Conservation (phyloP, 768 basidiomycete species). For the Heimioporus sp. region DNA sequence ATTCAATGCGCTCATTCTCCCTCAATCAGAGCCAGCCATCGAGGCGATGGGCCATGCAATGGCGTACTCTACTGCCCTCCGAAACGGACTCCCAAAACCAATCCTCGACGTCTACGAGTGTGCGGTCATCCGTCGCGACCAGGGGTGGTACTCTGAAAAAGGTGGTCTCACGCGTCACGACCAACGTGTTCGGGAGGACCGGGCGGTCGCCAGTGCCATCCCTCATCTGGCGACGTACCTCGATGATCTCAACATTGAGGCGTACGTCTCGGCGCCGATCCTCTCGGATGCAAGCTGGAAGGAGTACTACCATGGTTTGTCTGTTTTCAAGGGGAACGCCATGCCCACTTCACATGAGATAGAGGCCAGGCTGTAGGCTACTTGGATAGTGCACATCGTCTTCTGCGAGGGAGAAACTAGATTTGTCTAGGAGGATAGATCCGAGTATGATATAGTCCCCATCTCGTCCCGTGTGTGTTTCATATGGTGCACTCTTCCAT, state of each 20-base stretch:
- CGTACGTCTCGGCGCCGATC: constrained; percentile 53
- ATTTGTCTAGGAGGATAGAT: too few species aligned
- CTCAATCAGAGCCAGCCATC: constrained; percentile 36
- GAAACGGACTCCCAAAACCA: constrained; percentile 41
- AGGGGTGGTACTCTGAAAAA: constrained; percentile 47
- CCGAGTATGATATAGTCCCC: too few species aligned
- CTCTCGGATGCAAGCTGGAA: constrained; percentile 36
- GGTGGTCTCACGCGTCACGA: constrained; percentile 46
- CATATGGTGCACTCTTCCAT: too few species aligned
- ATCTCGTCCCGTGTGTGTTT: too few species aligned
- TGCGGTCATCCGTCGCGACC: constrained; percentile 36
- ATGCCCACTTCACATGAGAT: too few species aligned
- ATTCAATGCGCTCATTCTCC: too few species aligned
- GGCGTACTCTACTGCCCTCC: constrained; percentile 54
- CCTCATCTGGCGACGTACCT: constrained; percentile 43
- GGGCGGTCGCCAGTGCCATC: constrained; percentile 42
- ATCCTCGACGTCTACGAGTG: constrained; percentile 58
- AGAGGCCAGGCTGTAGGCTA: too few species aligned
- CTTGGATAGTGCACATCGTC: too few species aligned
- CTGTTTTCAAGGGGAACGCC: neutral
- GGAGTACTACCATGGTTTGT: too few species aligned
- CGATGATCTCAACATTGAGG: constrained; percentile 42
- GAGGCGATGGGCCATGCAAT: constrained; percentile 63
- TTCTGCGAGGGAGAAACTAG: too few species aligned
- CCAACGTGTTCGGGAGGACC: constrained; percentile 45